Evolutionary conservation across 1,284 basidiomycete species (phyloP).

Genomic region (Puccinia hordei): DNA sequence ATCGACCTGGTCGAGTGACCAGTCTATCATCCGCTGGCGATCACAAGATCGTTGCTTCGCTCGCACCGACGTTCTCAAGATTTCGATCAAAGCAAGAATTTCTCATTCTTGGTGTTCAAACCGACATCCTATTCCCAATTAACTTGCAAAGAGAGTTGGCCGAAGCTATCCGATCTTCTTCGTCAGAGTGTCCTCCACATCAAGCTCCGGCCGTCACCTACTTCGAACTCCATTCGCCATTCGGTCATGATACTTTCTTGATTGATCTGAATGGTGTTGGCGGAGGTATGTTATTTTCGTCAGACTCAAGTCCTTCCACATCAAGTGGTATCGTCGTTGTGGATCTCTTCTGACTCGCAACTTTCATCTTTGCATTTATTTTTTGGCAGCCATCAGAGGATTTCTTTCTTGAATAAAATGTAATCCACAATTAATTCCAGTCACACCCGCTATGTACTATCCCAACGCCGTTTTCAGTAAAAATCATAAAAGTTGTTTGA

Average conservation of each 20-base stretch:
- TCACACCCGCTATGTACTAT: neutral
- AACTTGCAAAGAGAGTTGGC: constrained; percentile 95
- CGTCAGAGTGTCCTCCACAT: neutral
- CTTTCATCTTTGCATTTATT: neutral
- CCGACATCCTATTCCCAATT: constrained; percentile 93
- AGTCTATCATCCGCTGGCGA: constrained; percentile 59
- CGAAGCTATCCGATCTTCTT: constrained; percentile 81
- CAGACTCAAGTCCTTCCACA: neutral
- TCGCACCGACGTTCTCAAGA: constrained; percentile 77
- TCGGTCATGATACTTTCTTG: constrained; percentile 93
- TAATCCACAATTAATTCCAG: no score
- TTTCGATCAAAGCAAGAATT: constrained; percentile 69
- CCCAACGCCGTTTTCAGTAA: neutral
- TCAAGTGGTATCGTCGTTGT: neutral
- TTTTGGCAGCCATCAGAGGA: constrained; percentile 1
- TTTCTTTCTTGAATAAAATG: constrained; percentile 28
- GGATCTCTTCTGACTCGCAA: neutral
- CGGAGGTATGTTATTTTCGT: constrained; percentile 25
- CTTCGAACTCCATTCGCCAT: constrained; percentile 95
- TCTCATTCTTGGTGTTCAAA: constrained; percentile 90
- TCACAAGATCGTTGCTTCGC: constrained; percentile 68
- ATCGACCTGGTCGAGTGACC: constrained; percentile 51
- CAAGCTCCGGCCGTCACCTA: constrained; percentile 81
- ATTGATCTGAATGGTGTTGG: constrained; percentile 47
- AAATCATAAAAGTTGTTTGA: neutral